These are phyloP conservation scores for Fusarium sororula DNA, from an alignment of 2,329 filamentous ascomycete genomes.

Conservation along the genomic window DNA sequence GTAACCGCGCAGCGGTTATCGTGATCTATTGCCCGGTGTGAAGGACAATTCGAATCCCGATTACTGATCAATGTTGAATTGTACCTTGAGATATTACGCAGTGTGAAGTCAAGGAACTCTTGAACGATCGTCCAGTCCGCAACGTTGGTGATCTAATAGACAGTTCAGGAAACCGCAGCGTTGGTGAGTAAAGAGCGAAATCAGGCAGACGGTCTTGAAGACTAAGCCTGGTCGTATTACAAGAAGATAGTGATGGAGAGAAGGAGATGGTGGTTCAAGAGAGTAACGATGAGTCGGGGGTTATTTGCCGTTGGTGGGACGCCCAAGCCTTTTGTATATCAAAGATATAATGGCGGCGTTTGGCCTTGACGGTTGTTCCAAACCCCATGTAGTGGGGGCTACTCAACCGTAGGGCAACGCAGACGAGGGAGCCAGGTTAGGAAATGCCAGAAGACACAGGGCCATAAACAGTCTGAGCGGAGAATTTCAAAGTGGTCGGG, in stretches of 20 bases:
- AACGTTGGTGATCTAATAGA: constrained; percentile 3
- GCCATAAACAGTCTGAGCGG: constrained; percentile 39
- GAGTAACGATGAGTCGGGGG: constrained; percentile 18
- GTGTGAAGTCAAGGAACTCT: constrained; percentile 9
- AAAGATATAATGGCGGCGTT: constrained; percentile 41
- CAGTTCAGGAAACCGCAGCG: constrained; percentile 5
- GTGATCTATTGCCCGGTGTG: constrained; percentile 14
- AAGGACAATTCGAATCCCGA: background rate
- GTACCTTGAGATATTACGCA: constrained; percentile 23
- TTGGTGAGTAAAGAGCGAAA: constrained; percentile 26
- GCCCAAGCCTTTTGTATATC: constrained; percentile 46
- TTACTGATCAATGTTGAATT: background rate
- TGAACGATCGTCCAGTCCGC: constrained; percentile 2
- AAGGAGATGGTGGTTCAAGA: constrained; percentile 11
- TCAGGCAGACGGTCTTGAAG: constrained; percentile 7
- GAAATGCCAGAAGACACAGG: constrained; percentile 49
- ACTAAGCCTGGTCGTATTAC: constrained; percentile 14
- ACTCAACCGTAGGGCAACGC: constrained; percentile 45
- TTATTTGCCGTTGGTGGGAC: constrained; percentile 34
- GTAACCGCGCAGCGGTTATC: constrained; percentile 34
- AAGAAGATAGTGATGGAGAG: constrained; percentile 4
- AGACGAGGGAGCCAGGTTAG: constrained; percentile 51
- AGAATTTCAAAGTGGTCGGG: constrained; percentile 42
- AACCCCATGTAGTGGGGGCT: constrained; percentile 32
- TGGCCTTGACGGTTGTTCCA: constrained; percentile 37